phyloP scores from a whole-genome alignment of 176 grass and related monocot species.

The Bolboschoenus planiculmis region DNA sequence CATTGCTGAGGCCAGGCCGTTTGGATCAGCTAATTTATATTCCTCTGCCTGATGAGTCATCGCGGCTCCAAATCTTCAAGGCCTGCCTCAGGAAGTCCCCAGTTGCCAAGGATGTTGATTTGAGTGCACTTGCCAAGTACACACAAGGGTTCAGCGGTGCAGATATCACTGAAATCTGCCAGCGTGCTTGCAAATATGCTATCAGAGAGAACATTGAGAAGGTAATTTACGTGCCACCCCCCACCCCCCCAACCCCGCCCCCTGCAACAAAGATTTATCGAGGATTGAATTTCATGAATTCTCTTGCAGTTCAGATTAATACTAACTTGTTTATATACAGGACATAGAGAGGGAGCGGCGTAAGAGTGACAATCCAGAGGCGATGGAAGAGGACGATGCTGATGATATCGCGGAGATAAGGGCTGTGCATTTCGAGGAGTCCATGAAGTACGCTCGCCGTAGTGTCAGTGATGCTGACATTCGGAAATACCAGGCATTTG shows the following conservation, averaged over 20 bases:
- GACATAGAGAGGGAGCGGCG: conserved; percentile 67
- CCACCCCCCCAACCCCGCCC: no score
- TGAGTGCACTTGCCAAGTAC: conserved; percentile 62
- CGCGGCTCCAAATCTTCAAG: conserved; percentile 69
- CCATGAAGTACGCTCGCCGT: conserved; percentile 77
- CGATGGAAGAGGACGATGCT: conserved; percentile 69
- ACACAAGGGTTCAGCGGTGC: conserved; percentile 85
- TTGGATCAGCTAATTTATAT: conserved; percentile 80
- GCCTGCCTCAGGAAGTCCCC: conserved; percentile 78
- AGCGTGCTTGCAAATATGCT: conserved; percentile 79
- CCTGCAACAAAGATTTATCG: neutral
- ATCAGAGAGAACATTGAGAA: conserved; percentile 87
- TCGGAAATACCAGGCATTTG: conserved; percentile 80
- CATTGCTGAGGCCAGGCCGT: conserved; percentile 64
- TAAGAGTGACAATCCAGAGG: conserved; percentile 61
- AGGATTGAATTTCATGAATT: neutral
- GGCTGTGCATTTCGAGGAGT: conserved; percentile 69
- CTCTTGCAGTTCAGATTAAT: neutral
- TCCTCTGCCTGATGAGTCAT: conserved; percentile 62
- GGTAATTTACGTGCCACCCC: conserved; percentile 20
- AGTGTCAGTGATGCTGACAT: conserved; percentile 84
- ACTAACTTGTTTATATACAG: conserved; percentile 25
- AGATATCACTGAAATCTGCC: conserved; percentile 83
- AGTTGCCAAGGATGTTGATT: conserved; percentile 67
- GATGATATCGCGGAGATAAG: conserved; percentile 72